phyloP scores from a whole-genome alignment of 176 grass and related monocot genomes.

The Oryza rufipogon region DNA sequence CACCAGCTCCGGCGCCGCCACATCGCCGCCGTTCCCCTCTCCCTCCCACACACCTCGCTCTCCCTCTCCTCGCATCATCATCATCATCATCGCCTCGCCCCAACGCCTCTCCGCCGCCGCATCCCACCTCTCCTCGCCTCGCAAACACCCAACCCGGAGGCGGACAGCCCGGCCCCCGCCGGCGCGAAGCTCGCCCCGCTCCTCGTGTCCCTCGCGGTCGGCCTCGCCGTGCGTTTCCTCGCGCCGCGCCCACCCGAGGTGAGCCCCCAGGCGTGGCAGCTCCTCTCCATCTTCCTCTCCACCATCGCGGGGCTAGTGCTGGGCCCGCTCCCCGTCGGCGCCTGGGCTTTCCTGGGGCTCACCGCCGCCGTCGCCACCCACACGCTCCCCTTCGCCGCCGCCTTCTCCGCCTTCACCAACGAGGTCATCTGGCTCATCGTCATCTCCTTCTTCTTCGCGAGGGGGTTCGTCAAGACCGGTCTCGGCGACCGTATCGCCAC shows the following conservation, averaged over 20 bases:
- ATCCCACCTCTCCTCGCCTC: conserved; percentile 28
- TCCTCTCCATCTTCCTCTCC: conserved; percentile 89
- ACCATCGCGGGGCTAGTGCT: conserved; percentile 88
- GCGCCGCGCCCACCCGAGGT: conserved; percentile 62
- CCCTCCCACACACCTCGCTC: conserved; percentile 1
- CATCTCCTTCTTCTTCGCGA: conserved; percentile 94
- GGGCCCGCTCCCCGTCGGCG: conserved; percentile 81
- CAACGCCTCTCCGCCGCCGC: conserved; percentile 26
- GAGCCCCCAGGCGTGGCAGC: conserved; percentile 80
- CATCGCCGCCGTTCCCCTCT: background rate
- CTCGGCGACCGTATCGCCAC: conserved; percentile 88
- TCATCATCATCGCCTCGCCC: conserved; percentile 11
- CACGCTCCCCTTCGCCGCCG: conserved; percentile 77
- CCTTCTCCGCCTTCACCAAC: conserved; percentile 92
- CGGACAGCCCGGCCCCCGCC: background rate
- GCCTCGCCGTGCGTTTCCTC: conserved; percentile 77
- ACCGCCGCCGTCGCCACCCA: conserved; percentile 69
- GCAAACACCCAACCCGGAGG: conserved; percentile 13
- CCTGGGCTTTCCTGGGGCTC: conserved; percentile 94
- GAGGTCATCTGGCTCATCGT: conserved; percentile 98
- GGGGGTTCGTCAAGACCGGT: conserved; percentile 86
- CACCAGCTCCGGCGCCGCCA: conserved; percentile 16
- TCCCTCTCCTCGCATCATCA: background rate
- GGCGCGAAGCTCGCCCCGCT: conserved; percentile 70
- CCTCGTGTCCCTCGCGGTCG: conserved; percentile 63